Evolutionary conservation across 805 yeast species (phyloP), one percentile per base, ranked within the genome.

Genomic region (Kuraishia piskuri): DNA sequence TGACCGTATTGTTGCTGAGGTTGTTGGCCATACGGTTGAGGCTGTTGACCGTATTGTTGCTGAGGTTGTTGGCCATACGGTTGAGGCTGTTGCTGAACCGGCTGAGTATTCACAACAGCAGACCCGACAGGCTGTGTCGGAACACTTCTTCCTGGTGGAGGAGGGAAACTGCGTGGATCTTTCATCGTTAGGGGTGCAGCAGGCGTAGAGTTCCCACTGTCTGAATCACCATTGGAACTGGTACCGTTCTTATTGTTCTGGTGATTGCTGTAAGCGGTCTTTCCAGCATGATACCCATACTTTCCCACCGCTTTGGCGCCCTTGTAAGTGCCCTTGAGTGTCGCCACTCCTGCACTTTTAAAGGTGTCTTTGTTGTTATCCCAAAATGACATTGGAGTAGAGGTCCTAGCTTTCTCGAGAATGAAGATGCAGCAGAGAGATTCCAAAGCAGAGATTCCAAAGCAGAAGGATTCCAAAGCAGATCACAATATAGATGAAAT

Each of bases 321-420:
- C 49, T 62, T 68, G 6, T 82, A 84, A 22, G 79, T 73, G 4
- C 82, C 83, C 54, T 71, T 74, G 50, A 70, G 70, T 0, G 81
- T 74, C 22, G 81, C 73, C 5, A 67, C 58, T 2, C 83, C 78
- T 0, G 76, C 84, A 1, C 74, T 60, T 54, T 78, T 78, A 59
- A 81, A 71, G 0, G 77, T 59, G 53, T 65, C 84, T 58, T 80
- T 80, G 64, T 81, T 78, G 52, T 77, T 72, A 20, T 73, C 75
- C 80, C 80, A 77, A 54, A 75, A 77, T 1, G 75, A 66, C 61
- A 31, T 31, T 31, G n/a, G n/a, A n/a, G n/a, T n/a, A n/a, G n/a
- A n/a, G n/a, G n/a, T n/a, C n/a, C n/a, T n/a, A n/a, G n/a, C n/a
- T n/a, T n/a, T n/a, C n/a, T n/a, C n/a, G n/a, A n/a, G n/a, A n/a